phyloP scores from a whole-genome alignment of 1,284 basidiomycete species.

The Leccinum fuscescens region DNA sequence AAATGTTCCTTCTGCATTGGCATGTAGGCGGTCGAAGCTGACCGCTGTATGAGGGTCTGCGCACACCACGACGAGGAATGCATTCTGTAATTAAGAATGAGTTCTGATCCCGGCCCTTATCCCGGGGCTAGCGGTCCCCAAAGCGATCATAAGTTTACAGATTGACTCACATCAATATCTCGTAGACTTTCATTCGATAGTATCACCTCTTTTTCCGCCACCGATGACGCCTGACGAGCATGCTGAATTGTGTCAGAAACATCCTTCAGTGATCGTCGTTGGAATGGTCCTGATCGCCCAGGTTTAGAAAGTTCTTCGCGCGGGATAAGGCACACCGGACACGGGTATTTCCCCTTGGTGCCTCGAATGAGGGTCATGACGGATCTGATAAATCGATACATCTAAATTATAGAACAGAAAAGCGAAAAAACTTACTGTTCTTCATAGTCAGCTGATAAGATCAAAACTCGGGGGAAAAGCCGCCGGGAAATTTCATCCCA shows the following conservation, averaged over 20 bases:
- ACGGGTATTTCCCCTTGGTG: slow-evolving; percentile 28
- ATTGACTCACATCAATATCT: slow-evolving; percentile 29
- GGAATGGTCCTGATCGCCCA: slow-evolving; percentile 12
- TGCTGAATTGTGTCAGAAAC: slow-evolving; percentile 16
- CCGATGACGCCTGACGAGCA: slow-evolving; percentile 1
- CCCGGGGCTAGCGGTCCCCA: too few species aligned
- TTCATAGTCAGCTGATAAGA: slow-evolving; percentile 40
- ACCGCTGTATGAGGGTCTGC: slow-evolving; percentile 31
- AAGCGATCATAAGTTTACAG: neutral
- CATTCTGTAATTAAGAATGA: slow-evolving; percentile 30
- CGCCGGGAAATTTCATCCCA: slow-evolving; percentile 25
- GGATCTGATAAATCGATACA: slow-evolving; percentile 8
- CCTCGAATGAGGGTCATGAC: slow-evolving; percentile 37
- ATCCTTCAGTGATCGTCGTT: slow-evolving; percentile 15
- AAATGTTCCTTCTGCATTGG: slow-evolving; percentile 34
- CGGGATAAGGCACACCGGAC: slow-evolving; percentile 37
- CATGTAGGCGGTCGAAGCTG: slow-evolving; percentile 41
- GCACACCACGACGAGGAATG: slow-evolving; percentile 31
- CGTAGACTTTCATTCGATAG: slow-evolving; percentile 32
- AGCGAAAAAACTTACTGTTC: slow-evolving; percentile 36
- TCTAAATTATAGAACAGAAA: neutral
- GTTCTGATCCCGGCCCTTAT: too few species aligned
- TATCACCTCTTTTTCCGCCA: too few species aligned
- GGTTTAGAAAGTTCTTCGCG: slow-evolving; percentile 20
- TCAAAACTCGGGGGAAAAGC: slow-evolving; percentile 35